Conservation (phyloP, 2,329 filamentous ascomycete species). For the Exophiala xenobiotica region DNA sequence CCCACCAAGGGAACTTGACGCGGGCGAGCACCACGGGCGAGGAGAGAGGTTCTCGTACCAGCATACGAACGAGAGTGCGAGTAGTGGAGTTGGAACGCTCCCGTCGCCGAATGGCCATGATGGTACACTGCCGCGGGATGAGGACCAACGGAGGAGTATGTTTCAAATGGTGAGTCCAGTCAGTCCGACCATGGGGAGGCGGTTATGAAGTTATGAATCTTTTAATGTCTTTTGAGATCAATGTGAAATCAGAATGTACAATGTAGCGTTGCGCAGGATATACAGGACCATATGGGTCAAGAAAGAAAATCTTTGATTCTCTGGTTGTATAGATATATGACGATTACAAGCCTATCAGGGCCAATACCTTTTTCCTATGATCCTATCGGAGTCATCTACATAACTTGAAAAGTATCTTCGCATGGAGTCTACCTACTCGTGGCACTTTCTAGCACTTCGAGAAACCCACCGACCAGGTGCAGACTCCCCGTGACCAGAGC, state of each 20-base stretch:
- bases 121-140: slow-evolving; percentile 1
- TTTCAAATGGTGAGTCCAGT: slow-evolving; percentile 20
- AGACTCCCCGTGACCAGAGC: slow-evolving; percentile 79
- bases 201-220: not conserved
- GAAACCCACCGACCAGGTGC: slow-evolving; percentile 75
- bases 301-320: too few relatives aligned
- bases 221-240: not conserved
- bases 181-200: slow-evolving; percentile 13
- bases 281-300: too few relatives aligned
- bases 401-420: too few relatives aligned
- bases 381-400: not conserved
- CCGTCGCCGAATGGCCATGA: slow-evolving; percentile 7
- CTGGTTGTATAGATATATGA: too few relatives aligned
- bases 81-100: slow-evolving; percentile 19
- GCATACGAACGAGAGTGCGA: slow-evolving; percentile 18
- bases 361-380: too few relatives aligned
- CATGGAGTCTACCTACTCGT: too few relatives aligned
- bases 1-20: not conserved
- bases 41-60: slow-evolving; percentile 6
- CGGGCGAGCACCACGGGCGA: not conserved
- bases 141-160: slow-evolving; percentile 14
- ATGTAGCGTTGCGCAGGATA: not conserved
- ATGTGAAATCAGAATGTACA: not conserved
- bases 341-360: too few relatives aligned
- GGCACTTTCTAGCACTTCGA: slow-evolving; percentile 66